phyloP scores from a whole-genome alignment of 1,284 basidiomycete genomes.

The Sporisorium exsertum region DNA sequence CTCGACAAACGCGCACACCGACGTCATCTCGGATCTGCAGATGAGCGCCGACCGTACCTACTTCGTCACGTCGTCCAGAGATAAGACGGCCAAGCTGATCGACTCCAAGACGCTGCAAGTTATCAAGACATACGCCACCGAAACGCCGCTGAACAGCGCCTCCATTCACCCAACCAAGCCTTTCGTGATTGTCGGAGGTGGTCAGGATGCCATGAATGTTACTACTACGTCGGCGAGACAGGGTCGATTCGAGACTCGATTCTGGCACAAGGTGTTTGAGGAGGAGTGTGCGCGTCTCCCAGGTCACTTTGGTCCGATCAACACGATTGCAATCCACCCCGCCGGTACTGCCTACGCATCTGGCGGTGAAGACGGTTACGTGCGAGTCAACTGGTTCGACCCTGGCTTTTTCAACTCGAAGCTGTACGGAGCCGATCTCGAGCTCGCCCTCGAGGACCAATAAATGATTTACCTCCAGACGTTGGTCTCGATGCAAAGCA shows the following conservation, averaged over 20 bases:
- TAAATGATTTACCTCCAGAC: slow-evolving; percentile 25
- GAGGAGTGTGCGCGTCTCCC: slow-evolving; percentile 93
- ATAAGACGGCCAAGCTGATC: slow-evolving; percentile 94
- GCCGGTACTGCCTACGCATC: slow-evolving; percentile 89
- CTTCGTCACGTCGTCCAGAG: slow-evolving; percentile 95
- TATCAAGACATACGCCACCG: slow-evolving; percentile 92
- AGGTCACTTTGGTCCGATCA: slow-evolving; percentile 88
- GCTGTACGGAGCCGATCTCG: slow-evolving; percentile 67
- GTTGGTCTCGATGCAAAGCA: background rate
- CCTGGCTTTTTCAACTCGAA: slow-evolving; percentile 65
- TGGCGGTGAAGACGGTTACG: slow-evolving; percentile 92
- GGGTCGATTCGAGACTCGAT: slow-evolving; percentile 97
- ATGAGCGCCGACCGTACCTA: slow-evolving; percentile 89
- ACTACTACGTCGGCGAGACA: slow-evolving; percentile 93
- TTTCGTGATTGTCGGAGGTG: slow-evolving; percentile 84
- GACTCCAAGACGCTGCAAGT: slow-evolving; percentile 88
- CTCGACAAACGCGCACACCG: slow-evolving; percentile 64
- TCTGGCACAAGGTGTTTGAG: slow-evolving; percentile 98
- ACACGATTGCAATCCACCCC: slow-evolving; percentile 95
- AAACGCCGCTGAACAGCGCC: slow-evolving; percentile 95
- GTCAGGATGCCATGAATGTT: slow-evolving; percentile 97
- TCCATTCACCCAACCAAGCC: slow-evolving; percentile 85
- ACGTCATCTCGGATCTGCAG: slow-evolving; percentile 83
- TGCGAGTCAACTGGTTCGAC: slow-evolving; percentile 70
- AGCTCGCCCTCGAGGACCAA: slow-evolving; percentile 65